These are phyloP conservation scores for Aspergillus intermedius DNA, from an alignment of 2,329 filamentous ascomycete genomes.

Conservation along the genomic window DNA sequence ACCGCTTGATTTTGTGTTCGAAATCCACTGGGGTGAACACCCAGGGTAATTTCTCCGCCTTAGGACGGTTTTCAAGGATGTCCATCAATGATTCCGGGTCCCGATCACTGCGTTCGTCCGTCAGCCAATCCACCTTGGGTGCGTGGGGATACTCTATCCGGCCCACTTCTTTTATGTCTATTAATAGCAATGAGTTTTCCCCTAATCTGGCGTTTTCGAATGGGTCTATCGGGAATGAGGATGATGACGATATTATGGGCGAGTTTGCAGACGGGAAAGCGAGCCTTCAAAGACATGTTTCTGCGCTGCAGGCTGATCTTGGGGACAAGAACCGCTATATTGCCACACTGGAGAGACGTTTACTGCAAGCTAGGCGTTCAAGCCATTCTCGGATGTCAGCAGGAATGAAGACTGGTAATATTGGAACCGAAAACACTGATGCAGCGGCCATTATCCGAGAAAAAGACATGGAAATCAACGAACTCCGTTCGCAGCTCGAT, in stretches of 20 bases:
- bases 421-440: constrained; percentile 73
- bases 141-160: constrained; percentile 50
- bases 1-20: constrained; percentile 87
- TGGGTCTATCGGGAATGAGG: constrained; percentile 34
- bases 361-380: constrained; percentile 81
- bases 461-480: constrained; percentile 87
- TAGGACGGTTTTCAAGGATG: constrained; percentile 58
- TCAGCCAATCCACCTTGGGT: constrained; percentile 55
- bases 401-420: constrained; percentile 58
- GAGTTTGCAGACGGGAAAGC: constrained; percentile 84
- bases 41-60: constrained; percentile 62
- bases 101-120: constrained; percentile 61
- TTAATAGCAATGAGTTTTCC: constrained; percentile 37
- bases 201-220: constrained; percentile 23
- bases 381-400: constrained; percentile 83
- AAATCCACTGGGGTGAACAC: constrained; percentile 92
- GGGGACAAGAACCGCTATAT: constrained; percentile 98
- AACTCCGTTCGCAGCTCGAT: constrained; percentile 79
- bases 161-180: constrained; percentile 61
- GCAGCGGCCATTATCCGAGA: constrained; percentile 68
- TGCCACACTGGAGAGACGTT: constrained; percentile 80
- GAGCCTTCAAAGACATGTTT: constrained; percentile 74
- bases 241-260: constrained; percentile 64
- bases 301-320: constrained; percentile 87
- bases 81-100: constrained; percentile 42